Evolutionary conservation across 306 rosid species (phyloP), one percentile per base, ranked within the genome.

Genomic region (Neltuma alba): DNA sequence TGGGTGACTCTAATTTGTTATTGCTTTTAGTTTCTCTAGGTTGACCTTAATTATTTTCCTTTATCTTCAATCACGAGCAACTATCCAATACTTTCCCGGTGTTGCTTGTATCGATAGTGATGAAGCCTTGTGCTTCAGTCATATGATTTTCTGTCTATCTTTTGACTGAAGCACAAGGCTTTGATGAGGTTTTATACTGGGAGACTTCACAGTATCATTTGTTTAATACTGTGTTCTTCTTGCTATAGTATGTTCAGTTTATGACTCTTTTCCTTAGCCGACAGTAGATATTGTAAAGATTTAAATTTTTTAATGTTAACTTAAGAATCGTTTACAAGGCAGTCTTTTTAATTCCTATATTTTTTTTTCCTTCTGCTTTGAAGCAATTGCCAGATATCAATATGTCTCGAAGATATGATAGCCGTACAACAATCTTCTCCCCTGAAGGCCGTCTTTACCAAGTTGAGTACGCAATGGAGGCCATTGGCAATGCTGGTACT

Each of bases 391-490:
- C 76, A 68, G 74, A 38, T 42, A 75, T 80, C 83, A 83, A 76
- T 42, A 86, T 83, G 89, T 86, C 89, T 34, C 87, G 87, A 62
- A 86, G 89, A 80, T 86, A 86, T 86, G 89, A 86, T 47, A 83
- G 89, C 69, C 89, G 87, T 7, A 86, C 89, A 73, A 86, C 89
- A 74, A 86, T 86, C 27, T 86, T 86, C 81, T 86, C 89, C 62
- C 89, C 89, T 0, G 89, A 86, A 63, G 89, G 89, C 3, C 87
- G 87, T 62, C 89, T 86, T 68, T 86, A 86, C 83, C 89, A 86
- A 80, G 89, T 86, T 45, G 89, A 86, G 70, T 86, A 86, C 55
- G 89, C 89, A 68, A 86, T 86, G 87, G 89, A 86, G 68, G 89
- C 89, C 38, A 86, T 86, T 13, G 89, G 89, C 11, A 86, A 86